Conservation (phyloP, 768 basidiomycete genomes). For the Trametopsis cervina region DNA sequence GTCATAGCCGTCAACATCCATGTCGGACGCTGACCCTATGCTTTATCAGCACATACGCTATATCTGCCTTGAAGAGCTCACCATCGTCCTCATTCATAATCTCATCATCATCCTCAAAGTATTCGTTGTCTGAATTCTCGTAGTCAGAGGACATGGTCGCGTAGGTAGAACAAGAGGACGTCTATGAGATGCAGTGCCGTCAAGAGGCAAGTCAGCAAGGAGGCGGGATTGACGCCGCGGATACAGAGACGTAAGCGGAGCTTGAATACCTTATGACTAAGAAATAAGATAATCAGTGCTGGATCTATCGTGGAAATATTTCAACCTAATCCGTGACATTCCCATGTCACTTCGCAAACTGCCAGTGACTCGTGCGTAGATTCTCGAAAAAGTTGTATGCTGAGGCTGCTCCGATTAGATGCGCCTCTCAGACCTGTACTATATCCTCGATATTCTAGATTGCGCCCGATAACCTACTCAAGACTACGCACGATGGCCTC, state of each 20-base stretch:
- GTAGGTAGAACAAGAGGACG: not conserved
- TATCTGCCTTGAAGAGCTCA: slow-evolving; percentile 20
- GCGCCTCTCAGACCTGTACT: slow-evolving; percentile 7
- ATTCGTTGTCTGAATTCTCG: slow-evolving; percentile 59
- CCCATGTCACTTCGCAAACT: not conserved
- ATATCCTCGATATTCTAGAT: slow-evolving; percentile 9
- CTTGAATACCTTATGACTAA: too few relatives aligned
- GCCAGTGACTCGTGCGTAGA: not conserved
- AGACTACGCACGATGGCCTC: slow-evolving; percentile 30
- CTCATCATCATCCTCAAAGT: slow-evolving; percentile 67
- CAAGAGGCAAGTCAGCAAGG: slow-evolving; percentile 4
- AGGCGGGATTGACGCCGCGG: not conserved
- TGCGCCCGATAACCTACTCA: not conserved
- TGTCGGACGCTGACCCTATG: slow-evolving; percentile 42
- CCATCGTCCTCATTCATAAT: slow-evolving; percentile 55
- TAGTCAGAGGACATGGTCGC: slow-evolving; percentile 54
- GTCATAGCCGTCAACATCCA: slow-evolving; percentile 60
- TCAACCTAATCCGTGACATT: not conserved
- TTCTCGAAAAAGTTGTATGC: slow-evolving; percentile 23
- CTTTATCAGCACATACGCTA: slow-evolving; percentile 16
- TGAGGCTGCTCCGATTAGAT: slow-evolving; percentile 20
- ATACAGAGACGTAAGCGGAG: not conserved
- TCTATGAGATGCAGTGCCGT: not conserved
- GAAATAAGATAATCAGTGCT: too few relatives aligned
- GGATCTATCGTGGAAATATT: not conserved